These are phyloP conservation scores for Rhododendron molle DNA, from an alignment of 148 eudicot species.

Conservation along the genomic window DNA sequence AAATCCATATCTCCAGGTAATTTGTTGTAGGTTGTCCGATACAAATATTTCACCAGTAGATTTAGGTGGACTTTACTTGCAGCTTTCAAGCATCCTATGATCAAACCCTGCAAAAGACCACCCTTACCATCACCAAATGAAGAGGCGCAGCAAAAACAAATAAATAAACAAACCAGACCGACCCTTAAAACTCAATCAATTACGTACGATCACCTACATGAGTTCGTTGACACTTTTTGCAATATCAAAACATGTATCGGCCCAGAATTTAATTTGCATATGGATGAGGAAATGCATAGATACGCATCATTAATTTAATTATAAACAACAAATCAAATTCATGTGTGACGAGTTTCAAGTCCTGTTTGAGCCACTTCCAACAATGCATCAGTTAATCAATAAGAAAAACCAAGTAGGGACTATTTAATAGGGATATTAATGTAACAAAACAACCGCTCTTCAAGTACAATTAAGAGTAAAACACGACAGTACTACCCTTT, in stretches of 20 bases:
- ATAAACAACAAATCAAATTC: neutral
- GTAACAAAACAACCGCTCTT: neutral
- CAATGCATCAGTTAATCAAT: neutral
- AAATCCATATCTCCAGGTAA: slow-evolving; percentile 15
- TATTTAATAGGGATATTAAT: neutral
- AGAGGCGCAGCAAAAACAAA: neutral
- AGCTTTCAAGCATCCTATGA: neutral
- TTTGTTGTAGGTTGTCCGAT: neutral
- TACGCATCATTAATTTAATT: neutral
- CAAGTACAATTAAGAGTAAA: neutral
- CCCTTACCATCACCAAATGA: neutral
- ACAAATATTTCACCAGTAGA: neutral
- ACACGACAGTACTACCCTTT: neutral
- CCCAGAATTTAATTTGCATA: neutral
- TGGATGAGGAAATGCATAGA: neutral
- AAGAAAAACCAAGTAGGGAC: neutral
- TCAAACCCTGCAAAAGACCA: slow-evolving; percentile 6
- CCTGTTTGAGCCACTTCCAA: neutral
- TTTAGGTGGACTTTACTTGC: neutral
- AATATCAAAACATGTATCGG: neutral
- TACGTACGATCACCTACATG: neutral
- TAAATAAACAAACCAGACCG: neutral
- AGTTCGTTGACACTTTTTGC: too few relatives aligned
- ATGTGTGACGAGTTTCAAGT: neutral
- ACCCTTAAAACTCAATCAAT: neutral